These are phyloP conservation scores for Digitaria exilis DNA, from an alignment of 202 grass and related monocot genomes.

Conservation along the genomic window DNA sequence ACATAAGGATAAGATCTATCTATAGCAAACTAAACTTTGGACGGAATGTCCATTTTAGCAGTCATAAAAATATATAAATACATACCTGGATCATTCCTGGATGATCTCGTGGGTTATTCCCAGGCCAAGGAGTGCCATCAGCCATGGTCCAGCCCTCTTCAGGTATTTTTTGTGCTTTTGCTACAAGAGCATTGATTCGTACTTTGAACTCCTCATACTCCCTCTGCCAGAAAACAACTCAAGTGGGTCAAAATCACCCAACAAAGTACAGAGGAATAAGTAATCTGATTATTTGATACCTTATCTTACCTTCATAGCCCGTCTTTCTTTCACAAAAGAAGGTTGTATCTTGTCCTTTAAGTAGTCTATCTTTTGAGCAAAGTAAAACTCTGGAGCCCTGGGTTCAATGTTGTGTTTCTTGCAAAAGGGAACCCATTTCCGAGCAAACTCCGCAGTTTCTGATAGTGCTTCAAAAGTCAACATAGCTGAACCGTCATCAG, in stretches of 20 bases:
- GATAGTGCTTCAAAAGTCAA: constrained; percentile 86
- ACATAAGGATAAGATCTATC: constrained; percentile 5
- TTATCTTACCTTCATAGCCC: constrained; percentile 92
- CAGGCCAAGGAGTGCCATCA: constrained; percentile 97
- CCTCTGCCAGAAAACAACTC: constrained; percentile 60
- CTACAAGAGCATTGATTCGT: constrained; percentile 93
- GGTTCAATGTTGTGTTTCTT: constrained; percentile 96
- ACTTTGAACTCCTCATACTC: constrained; percentile 99
- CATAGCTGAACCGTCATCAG: constrained; percentile 98
- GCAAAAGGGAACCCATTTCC: constrained; percentile 94
- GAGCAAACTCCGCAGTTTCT: constrained; percentile 92
- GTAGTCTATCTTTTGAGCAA: constrained; percentile 99
- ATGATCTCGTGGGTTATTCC: constrained; percentile 94
- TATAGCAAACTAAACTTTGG: background rate
- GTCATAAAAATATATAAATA: constrained; percentile 28
- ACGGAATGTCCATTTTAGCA: constrained; percentile 8
- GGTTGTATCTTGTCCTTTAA: constrained; percentile 98
- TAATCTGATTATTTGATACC: constrained; percentile 4
- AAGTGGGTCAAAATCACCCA: background rate
- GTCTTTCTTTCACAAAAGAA: constrained; percentile 95
- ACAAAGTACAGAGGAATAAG: constrained; percentile 23
- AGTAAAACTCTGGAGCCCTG: constrained; percentile 99
- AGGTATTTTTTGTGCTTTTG: constrained; percentile 94
- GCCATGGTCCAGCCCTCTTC: constrained; percentile 99
- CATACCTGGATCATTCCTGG: constrained; percentile 98